Base-by-base conservation (phyloP, 108 stramenopile genomes). In the Cylindrotheca closterium region DNA sequence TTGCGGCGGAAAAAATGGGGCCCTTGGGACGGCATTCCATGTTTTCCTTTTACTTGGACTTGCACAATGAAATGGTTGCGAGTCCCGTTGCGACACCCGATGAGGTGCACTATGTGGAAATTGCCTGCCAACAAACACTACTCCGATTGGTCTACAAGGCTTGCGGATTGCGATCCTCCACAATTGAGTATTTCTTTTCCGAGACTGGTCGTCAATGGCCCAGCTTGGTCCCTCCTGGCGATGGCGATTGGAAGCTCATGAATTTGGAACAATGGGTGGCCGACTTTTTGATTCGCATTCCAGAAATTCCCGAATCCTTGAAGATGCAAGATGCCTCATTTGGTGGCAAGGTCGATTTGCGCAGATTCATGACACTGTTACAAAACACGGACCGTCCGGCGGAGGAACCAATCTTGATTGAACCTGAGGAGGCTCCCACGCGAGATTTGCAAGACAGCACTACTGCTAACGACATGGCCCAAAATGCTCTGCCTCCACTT, bases 81-180 rank as follows among this genome's bases (percentile, higher is more conserved):
- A 47, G 56, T 3, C 55, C 58, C n/a, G 24, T 28, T 15, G 52
- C 66, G 29, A 74, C 65, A 30, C 22, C 31, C 47, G 66, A 67
- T 33, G 66, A 74, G 57, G 58, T 58, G 8, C 48, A 61, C 25
- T 74, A 74, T 34, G 73, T 74, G 21, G n/a, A 59, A n/a, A 7
- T 67, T 2, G 73, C 73, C 17, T 62, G 66, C 31, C 73, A 74
- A 51, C 65, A 74, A 51, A 74, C 73, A 8, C 33, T 67, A 47
- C 53, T 74, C 28, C 73, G 73, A 25, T 51, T 74, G 3, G 33
- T 65, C 51, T 26, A 65, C 22, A 65, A 73, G 29, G 31, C 33
- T 15, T 31, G 54, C 21, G 71, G 71, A 21, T 57, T 73, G 7
- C 63, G 71, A 5, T 18, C 49, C 15, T 24, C 3, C 18, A 73